Base-by-base conservation (phyloP, 768 basidiomycete genomes). In the Leucocoprinus sp. region DNA sequence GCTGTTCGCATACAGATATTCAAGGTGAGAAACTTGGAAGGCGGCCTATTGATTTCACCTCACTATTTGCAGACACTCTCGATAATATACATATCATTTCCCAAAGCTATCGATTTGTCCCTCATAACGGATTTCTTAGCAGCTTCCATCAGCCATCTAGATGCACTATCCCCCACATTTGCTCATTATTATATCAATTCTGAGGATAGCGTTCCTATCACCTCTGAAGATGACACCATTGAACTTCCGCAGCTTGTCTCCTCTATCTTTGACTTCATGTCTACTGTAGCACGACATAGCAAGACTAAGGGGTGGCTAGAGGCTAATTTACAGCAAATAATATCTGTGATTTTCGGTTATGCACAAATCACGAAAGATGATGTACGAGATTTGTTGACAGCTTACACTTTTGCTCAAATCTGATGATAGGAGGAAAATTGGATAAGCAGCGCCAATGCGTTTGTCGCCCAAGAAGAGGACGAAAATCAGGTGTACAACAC, bases 391-490 rank as follows among this genome's bases (percentile, higher is more conserved):
- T 18, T 31, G 21, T 52, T 27, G 14, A 48, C 1, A 4, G 5
- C 12, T 34, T 15, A 29, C 17, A n/a, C 23, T 43, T 42, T 24
- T 47, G 50, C 39, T 43, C 48, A 21, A 22, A 31, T 39, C 29
- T 22, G 23, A 17, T 33, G 37, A 9, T 50, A 97, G 92, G 92
- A 93, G 58, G 90, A 93, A 23, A 84, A 79, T 12, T 98, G 95
- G 95, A 76, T 80, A 2, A 77, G 72, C 43, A 86, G 96, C 54
- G 81, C 89, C 3, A 97, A 98, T 54, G 79, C 84, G 2, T 98
- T 98, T 56, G 82, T 98, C 23, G 84, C 85, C 19, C 91, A 98
- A 58, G 93, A 97, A 57, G 91, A 96, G 43, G 95, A 97, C 50
- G 92, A 95, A 50, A 82, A 82, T 1, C 79, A 86, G 43, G 59